Evolutionary conservation across 164 flowering plant genomes (phyloP).

Genomic region (Protea cynaroides): DNA sequence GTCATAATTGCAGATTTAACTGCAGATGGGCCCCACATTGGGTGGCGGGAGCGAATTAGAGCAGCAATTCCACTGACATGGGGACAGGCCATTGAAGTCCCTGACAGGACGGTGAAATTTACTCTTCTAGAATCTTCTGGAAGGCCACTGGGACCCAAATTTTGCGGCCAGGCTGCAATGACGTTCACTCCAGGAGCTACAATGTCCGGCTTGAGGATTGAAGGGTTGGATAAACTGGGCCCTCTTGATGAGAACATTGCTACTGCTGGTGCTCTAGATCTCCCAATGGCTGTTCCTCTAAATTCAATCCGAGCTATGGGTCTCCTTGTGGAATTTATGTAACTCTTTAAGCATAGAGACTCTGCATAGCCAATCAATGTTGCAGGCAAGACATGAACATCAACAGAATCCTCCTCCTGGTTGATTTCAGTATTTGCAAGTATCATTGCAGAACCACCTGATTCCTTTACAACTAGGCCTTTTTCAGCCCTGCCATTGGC

Average conservation of each 20-base stretch:
- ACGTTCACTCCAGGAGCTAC: slow-evolving; percentile 95
- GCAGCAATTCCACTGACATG: slow-evolving; percentile 83
- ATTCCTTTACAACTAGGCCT: slow-evolving; percentile 67
- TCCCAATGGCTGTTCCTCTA: slow-evolving; percentile 61
- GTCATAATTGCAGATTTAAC: slow-evolving; percentile 89
- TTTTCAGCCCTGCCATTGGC: slow-evolving; percentile 65
- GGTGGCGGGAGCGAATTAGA: slow-evolving; percentile 56
- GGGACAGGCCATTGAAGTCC: slow-evolving; percentile 98
- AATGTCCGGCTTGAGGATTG: slow-evolving; percentile 85
- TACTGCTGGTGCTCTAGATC: slow-evolving; percentile 63
- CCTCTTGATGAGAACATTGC: slow-evolving; percentile 90
- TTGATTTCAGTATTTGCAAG: slow-evolving; percentile 63
- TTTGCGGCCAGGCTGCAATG: slow-evolving; percentile 93
- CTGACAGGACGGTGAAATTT: slow-evolving; percentile 80
- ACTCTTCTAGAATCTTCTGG: slow-evolving; percentile 71
- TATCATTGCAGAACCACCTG: slow-evolving; percentile 89
- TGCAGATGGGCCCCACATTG: slow-evolving; percentile 82
- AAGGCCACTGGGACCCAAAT: slow-evolving; percentile 74
- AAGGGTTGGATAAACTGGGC: slow-evolving; percentile 64
- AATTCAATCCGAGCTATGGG: slow-evolving; percentile 66
- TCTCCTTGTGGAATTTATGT: slow-evolving; percentile 56
- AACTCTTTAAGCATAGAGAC: slow-evolving; percentile 45
- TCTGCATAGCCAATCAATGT: slow-evolving; percentile 62
- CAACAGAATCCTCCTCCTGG: slow-evolving; percentile 67
- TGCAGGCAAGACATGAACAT: slow-evolving; percentile 85